Evolutionary conservation across 805 yeast species (phyloP).

Genomic region (Millerozyma miso): DNA sequence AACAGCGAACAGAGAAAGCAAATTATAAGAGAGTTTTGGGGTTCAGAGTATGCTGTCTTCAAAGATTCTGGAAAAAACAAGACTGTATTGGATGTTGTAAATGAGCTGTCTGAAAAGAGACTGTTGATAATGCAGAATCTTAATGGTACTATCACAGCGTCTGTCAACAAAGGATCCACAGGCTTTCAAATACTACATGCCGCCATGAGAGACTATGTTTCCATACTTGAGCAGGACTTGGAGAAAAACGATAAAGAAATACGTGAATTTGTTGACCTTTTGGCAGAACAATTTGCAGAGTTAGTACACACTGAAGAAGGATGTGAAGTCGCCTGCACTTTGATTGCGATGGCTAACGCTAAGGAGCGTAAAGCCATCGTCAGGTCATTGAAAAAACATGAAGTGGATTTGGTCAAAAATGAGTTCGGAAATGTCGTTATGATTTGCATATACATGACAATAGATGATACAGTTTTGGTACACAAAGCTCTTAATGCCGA

Average conservation of each 20-base stretch:
- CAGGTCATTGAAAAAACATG: slow-evolving; percentile 70
- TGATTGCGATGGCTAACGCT: slow-evolving; percentile 80
- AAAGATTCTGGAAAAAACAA: slow-evolving; percentile 65
- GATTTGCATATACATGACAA: slow-evolving; percentile 73
- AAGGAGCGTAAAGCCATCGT: slow-evolving; percentile 84
- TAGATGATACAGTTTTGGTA: slow-evolving; percentile 88
- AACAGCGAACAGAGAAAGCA: slow-evolving; percentile 80
- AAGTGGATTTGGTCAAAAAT: slow-evolving; percentile 70
- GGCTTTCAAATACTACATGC: slow-evolving; percentile 96
- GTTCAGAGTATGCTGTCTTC: slow-evolving; percentile 89
- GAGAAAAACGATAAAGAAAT: slow-evolving; percentile 51
- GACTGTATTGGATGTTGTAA: slow-evolving; percentile 60
- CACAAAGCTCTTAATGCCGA: slow-evolving; percentile 68
- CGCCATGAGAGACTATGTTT: slow-evolving; percentile 85
- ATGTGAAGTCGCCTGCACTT: slow-evolving; percentile 79
- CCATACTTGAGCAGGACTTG: slow-evolving; percentile 56
- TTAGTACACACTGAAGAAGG: slow-evolving; percentile 95
- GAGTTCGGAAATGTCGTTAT: slow-evolving; percentile 84
- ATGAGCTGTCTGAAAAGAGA: slow-evolving; percentile 72
- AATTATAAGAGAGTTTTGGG: slow-evolving; percentile 96
- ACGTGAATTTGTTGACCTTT: slow-evolving; percentile 74
- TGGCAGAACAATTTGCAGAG: slow-evolving; percentile 88
- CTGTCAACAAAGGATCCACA: slow-evolving; percentile 92
- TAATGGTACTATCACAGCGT: slow-evolving; percentile 77
- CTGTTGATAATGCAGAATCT: slow-evolving; percentile 71